Evolutionary conservation across 2,329 filamentous ascomycete species (phyloP), one percentile per base, ranked within the genome.

Genomic region (Sporothrix schenckii): DNA sequence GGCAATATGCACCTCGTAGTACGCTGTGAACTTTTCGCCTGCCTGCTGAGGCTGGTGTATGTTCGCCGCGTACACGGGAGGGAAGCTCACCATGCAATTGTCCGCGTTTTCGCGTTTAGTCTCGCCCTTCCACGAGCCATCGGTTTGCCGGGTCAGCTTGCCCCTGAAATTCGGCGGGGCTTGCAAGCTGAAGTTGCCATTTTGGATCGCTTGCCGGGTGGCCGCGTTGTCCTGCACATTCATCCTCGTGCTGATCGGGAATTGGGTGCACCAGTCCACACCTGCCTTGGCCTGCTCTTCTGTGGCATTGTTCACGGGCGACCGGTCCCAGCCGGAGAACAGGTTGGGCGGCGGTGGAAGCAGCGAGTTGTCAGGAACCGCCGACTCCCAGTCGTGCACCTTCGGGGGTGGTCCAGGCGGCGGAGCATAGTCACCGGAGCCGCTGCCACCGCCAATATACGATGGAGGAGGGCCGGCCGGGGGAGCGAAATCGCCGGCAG

Each of bases 341-440:
- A 92, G 84, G 41, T 86, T 85, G 0, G 91, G 91, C 0, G 91
- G 91, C 0, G 91, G 91, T 1, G 91, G 91, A 56, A 93, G 87
- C 11, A 91, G 83, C 0, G 90, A 83, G 1, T 88, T 92, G 78
- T 93, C 91, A 0, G 91, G 90, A 1, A 93, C 89, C 3, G 89
- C 86, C 7, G 85, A 77, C 74, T 89, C 84, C 91, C 91, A 93
- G 79, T 91, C 88, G 77, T 93, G 90, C 41, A 73, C 47, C 53
- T 69, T 71, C 16, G 81, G 79, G 0, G 78, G 81, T 13, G 77
- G 80, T 19, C 78, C 79, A 4, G 76, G 71, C 0, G 78, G 77
- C 1, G 78, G 75, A 0, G 75, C 75, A 66, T 77, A 78, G 68
- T 74, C 73, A n/a, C 67, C 41, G 30, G 24, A 30, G 24, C 39